A percentile compares a stretch with the other conserved stretches of the same genome.
phyloP scores from a whole-genome alignment of 352 stramenopile genomes.

The Phytophthora niederhauseri region DNA sequence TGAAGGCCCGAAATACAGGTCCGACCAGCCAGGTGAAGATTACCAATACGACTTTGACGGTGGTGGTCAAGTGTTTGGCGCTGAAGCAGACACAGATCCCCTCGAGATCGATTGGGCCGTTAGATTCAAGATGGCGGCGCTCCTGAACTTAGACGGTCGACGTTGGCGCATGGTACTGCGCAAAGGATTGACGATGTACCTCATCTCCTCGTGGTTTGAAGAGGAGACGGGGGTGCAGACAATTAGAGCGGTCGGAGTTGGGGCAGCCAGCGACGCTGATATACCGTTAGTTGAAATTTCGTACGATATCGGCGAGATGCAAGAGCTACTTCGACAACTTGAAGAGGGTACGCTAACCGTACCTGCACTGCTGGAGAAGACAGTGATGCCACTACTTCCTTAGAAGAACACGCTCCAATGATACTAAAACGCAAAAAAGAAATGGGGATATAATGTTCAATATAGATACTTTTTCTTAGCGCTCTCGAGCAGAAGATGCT shows the following conservation, averaged over 20 bases:
- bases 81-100: constrained; percentile 18
- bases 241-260: constrained; percentile 19
- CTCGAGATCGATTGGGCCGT: constrained; percentile 22
- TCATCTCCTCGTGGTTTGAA: constrained; percentile 36
- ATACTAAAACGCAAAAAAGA: neutral
- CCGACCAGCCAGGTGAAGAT: constrained; percentile 13
- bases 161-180: constrained; percentile 23
- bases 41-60: constrained; percentile 27
- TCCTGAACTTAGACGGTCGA: constrained; percentile 22
- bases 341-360: constrained; percentile 25
- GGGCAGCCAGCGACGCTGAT: neutral
- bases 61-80: neutral
- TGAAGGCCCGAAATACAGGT: constrained; percentile 13
- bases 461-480: constrained; percentile 60
- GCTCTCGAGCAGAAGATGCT: constrained; percentile 43
- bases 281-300: constrained; percentile 14
- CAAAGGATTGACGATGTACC: constrained; percentile 21
- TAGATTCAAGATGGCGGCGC: constrained; percentile 19
- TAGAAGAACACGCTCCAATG: constrained; percentile 5
- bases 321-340: constrained; percentile 35
- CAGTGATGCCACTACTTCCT: constrained; percentile 20
- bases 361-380: constrained; percentile 15
- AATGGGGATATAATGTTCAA: neutral
- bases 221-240: constrained; percentile 25
- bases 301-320: constrained; percentile 22